Evolutionary conservation across 257 asterid genomes (phyloP).

Genomic region (Nicotiana sylvestris): DNA sequence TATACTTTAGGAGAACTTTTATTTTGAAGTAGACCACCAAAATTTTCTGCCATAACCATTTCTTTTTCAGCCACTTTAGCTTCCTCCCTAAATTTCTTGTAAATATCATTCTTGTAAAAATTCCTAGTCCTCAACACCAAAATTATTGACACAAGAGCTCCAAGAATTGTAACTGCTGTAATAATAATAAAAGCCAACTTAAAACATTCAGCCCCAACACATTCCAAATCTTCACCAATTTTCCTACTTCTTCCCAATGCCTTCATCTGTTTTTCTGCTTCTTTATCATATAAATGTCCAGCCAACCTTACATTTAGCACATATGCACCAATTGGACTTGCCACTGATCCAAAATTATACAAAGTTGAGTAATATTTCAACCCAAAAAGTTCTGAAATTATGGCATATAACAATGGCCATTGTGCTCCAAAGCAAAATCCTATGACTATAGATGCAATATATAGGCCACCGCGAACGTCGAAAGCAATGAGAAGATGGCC

Average conservation of each 20-base stretch:
- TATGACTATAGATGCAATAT: constrained; percentile 5
- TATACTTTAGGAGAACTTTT: not conserved
- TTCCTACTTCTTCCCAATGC: not conserved
- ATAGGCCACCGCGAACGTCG: not conserved
- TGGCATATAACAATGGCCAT: constrained; percentile 8
- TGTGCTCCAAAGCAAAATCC: constrained; percentile 10
- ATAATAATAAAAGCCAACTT: constrained; percentile 1
- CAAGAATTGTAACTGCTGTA: constrained; percentile 3
- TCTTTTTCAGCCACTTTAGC: constrained; percentile 6
- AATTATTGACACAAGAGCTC: constrained; percentile 6
- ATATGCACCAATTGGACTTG: constrained; percentile 9
- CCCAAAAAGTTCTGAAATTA: not conserved
- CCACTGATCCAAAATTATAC: constrained; percentile 7
- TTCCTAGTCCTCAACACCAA: constrained; percentile 1
- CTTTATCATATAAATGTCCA: constrained; percentile 7
- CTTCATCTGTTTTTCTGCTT: not conserved
- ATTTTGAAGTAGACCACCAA: not conserved
- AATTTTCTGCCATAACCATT: not conserved
- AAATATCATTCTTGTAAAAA: constrained; percentile 10
- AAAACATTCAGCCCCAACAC: not conserved
- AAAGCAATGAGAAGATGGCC: constrained; percentile 9
- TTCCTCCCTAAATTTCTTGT: constrained; percentile 4
- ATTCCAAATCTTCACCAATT: constrained; percentile 9
- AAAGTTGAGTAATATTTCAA: constrained; percentile 6
- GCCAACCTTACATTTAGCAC: not conserved